Base-by-base conservation (phyloP, 1,284 basidiomycete species). In the Cutaneotrichosporon sp. region DNA sequence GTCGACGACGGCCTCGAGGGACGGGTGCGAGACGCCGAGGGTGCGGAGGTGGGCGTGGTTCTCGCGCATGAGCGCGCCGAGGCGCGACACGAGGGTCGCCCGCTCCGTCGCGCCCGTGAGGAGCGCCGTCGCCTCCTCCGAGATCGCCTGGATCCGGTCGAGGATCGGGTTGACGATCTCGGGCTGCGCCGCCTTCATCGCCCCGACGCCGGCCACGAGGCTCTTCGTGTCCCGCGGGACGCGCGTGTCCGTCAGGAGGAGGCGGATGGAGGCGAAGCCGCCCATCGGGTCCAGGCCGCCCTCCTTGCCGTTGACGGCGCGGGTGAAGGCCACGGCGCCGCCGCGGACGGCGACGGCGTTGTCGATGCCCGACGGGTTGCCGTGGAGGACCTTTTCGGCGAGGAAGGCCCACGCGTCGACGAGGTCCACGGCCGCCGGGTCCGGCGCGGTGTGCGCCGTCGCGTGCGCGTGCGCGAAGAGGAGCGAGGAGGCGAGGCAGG, bases 341-440 rank as follows among this genome's bases (percentile, higher is more conserved):
- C 97, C 97, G 72, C 89, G 91, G 1, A 94, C 90, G 9, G 92
- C 86, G 34, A 98, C 92, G 18, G 93, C 90, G 78, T 99, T 99
- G 79, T 99, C 97, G 34, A 99, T 91, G 22, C 97, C 97, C 62
- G 92, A 95, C 0, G 97, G 97, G 72, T 93, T 99, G 3, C 97
- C 97, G 76, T 99, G 97, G 56, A 98, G 82, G 38, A 99, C 91
- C 80, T 98, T 98, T 81, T 99, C 97, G 7, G 90, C 86, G 53
- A 97, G 82, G 80, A 97, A 99, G 20, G 97, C 93, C 89, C 94
- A 98, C 51, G 84, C 83, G 79, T 99, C 98, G 67, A 95, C 87
- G 67, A 88, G 83, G 67, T 92, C 87, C 5, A 92, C 89, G 29
- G 81, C 88, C 66, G 84, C 79, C 66, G 88, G 86, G 3, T 87